A percentile compares a stretch with the other conserved stretches of the same genome.
phyloP scores from a whole-genome alignment of 1,284 basidiomycete genomes.

The Austroboletus niveus region DNA sequence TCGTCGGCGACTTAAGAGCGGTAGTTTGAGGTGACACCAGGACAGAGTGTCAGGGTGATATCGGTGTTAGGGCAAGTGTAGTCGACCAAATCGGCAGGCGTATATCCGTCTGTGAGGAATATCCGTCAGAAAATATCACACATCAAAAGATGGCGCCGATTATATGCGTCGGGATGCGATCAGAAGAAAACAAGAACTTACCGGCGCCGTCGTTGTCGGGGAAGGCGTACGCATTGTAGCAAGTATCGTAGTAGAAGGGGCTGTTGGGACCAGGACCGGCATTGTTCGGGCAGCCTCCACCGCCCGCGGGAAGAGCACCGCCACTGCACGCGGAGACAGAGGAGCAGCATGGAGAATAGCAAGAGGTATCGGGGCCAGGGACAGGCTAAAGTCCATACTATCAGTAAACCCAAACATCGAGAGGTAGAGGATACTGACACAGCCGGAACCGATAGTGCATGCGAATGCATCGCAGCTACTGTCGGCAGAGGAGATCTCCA shows the following conservation, averaged over 20 bases:
- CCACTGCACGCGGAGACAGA: conserved; percentile 20
- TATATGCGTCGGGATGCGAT: no score
- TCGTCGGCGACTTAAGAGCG: neutral
- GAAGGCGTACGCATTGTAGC: conserved; percentile 32
- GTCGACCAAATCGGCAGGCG: conserved; percentile 27
- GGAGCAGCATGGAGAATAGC: conserved; percentile 33
- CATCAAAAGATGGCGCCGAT: no score
- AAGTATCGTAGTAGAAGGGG: conserved; percentile 29
- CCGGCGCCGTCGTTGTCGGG: conserved; percentile 33
- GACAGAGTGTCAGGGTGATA: conserved; percentile 34
- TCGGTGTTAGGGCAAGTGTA: conserved; percentile 32
- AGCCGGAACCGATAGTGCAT: conserved; percentile 30
- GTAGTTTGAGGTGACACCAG: conserved; percentile 27
- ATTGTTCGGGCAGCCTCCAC: conserved; percentile 30
- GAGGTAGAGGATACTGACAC: conserved; percentile 14
- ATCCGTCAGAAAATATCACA: no score
- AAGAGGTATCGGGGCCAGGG: conserved; percentile 23
- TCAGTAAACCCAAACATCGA: conserved; percentile 4
- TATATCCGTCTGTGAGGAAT: conserved; percentile 13
- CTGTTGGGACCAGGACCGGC: conserved; percentile 31
- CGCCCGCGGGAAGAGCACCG: conserved; percentile 28
- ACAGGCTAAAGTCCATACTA: conserved; percentile 21
- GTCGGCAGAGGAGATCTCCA: conserved; percentile 35
- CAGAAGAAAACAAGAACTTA: conserved; percentile 6
- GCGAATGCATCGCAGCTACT: conserved; percentile 27